These are phyloP conservation scores for Megacollybia marginata DNA, from an alignment of 768 basidiomycete genomes.

Conservation along the genomic window DNA sequence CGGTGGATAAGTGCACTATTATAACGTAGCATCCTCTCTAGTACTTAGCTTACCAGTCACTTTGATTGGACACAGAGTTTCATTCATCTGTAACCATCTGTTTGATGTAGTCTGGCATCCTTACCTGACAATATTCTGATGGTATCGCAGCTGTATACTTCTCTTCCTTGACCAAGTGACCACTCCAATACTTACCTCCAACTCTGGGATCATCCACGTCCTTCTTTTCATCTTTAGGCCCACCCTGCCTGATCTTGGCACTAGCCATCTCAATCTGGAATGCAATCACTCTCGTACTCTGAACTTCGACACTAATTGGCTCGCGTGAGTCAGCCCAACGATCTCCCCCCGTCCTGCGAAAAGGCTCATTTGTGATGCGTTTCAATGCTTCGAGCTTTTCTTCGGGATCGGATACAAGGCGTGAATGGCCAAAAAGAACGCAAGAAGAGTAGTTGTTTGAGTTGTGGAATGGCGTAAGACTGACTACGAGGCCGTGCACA, in stretches of 20 bases:
- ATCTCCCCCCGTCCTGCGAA: constrained; percentile 7
- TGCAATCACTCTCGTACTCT: constrained; percentile 15
- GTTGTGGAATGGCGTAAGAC: constrained; percentile 21
- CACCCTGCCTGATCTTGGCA: constrained; percentile 16
- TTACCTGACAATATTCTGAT: not conserved
- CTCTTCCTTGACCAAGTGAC: constrained; percentile 2
- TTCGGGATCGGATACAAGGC: not conserved
- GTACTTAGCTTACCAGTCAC: no score
- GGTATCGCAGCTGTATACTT: not conserved
- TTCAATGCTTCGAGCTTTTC: no score
- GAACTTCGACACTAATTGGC: constrained; percentile 16
- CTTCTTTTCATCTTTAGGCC: constrained; percentile 13
- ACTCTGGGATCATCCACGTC: constrained; percentile 14
- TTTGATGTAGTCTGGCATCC: not conserved
- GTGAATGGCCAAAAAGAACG: constrained; percentile 18
- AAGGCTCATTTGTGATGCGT: no score
- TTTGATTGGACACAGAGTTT: no score
- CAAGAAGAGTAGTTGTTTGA: constrained; percentile 21
- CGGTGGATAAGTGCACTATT: no score
- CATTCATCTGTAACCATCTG: no score
- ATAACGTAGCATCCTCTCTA: no score
- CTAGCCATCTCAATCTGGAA: constrained; percentile 22
- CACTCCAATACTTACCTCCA: constrained; percentile 16
- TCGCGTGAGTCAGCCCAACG: constrained; percentile 20
- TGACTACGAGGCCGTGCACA: constrained; percentile 20